These are phyloP conservation scores for Suillus hirtellus DNA, from an alignment of 768 basidiomycete species.

Conservation along the genomic window DNA sequence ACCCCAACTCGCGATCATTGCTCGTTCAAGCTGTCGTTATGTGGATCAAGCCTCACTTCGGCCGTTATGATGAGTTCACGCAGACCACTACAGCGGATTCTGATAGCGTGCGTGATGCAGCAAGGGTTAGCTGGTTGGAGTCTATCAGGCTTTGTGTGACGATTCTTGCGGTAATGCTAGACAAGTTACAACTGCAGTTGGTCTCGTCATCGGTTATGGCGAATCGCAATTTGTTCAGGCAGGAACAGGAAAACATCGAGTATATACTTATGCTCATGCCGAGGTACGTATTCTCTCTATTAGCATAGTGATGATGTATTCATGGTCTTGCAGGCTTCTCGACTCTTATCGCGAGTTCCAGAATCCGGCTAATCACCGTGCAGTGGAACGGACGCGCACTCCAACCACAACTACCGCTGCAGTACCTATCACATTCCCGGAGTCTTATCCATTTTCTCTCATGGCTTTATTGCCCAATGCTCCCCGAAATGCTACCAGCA, in stretches of 20 bases:
- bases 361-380: constrained; percentile 60
- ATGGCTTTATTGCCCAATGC: constrained; percentile 64
- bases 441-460: constrained; percentile 91
- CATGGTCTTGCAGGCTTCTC: constrained; percentile 54
- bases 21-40: constrained; percentile 86
- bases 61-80: constrained; percentile 82
- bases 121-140: constrained; percentile 88
- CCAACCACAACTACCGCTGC: constrained; percentile 56
- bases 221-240: constrained; percentile 61
- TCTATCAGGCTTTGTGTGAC: constrained; percentile 87
- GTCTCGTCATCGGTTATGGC: constrained; percentile 62
- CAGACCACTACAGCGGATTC: constrained; percentile 64
- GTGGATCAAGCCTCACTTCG: constrained; percentile 96
- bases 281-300: constrained; percentile 47
- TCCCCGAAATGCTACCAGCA: constrained; percentile 42
- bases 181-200: constrained; percentile 82
- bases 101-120: constrained; percentile 65
- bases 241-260: constrained; percentile 93
- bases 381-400: constrained; percentile 68
- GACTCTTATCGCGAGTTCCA: constrained; percentile 89
- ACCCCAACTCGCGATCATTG: constrained; percentile 70
- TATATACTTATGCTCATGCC: constrained; percentile 81
- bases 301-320: constrained; percentile 6
- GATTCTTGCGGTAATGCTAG: constrained; percentile 85
- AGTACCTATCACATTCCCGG: constrained; percentile 84